A percentile compares a stretch with the other conserved stretches of the same genome.
Evolutionary conservation across 1,139 yeast genomes (phyloP).

Genomic region (Candida glucosophila): DNA sequence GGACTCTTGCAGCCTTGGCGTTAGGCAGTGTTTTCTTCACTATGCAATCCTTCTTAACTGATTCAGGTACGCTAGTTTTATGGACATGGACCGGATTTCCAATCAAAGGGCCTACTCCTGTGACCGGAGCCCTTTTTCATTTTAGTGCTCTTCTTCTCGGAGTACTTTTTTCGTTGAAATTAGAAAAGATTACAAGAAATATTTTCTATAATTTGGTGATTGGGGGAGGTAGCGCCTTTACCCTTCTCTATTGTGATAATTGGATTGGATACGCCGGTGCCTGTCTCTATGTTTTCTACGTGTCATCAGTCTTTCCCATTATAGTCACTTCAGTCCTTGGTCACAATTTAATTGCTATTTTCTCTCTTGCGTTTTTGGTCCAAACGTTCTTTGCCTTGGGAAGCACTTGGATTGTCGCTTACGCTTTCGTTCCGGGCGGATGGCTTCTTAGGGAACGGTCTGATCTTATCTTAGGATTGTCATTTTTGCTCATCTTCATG

Average conservation of each 20-base stretch:
- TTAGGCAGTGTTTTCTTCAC: slow-evolving; percentile 73
- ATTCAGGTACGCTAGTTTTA: slow-evolving; percentile 72
- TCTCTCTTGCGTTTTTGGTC: slow-evolving; percentile 49
- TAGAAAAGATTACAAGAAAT: too few relatives aligned
- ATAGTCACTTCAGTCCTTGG: slow-evolving; percentile 51
- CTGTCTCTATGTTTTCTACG: slow-evolving; percentile 50
- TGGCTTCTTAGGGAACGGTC: slow-evolving; percentile 80
- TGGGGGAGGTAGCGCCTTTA: slow-evolving; percentile 45
- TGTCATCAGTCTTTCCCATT: slow-evolving; percentile 56
- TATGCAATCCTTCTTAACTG: slow-evolving; percentile 67
- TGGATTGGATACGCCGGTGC: slow-evolving; percentile 89
- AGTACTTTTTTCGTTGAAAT: slow-evolving; percentile 21
- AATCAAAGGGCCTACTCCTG: slow-evolving; percentile 76
- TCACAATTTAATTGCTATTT: slow-evolving; percentile 50
- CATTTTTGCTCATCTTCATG: slow-evolving; percentile 36
- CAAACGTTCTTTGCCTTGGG: slow-evolving; percentile 56
- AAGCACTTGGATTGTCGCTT: slow-evolving; percentile 96
- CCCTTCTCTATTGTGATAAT: slow-evolving; percentile 45
- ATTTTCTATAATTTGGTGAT: slow-evolving; percentile 19
- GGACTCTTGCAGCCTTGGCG: slow-evolving; percentile 53
- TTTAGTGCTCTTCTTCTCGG: slow-evolving; percentile 56
- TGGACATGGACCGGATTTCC: slow-evolving; percentile 98
- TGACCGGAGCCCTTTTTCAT: slow-evolving; percentile 77
- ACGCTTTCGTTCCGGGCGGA: slow-evolving; percentile 97
- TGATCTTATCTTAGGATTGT: slow-evolving; percentile 52